Evolutionary conservation across 768 basidiomycete species (phyloP), one percentile per base, ranked within the genome.

Genomic region (Grammothele lineata): DNA sequence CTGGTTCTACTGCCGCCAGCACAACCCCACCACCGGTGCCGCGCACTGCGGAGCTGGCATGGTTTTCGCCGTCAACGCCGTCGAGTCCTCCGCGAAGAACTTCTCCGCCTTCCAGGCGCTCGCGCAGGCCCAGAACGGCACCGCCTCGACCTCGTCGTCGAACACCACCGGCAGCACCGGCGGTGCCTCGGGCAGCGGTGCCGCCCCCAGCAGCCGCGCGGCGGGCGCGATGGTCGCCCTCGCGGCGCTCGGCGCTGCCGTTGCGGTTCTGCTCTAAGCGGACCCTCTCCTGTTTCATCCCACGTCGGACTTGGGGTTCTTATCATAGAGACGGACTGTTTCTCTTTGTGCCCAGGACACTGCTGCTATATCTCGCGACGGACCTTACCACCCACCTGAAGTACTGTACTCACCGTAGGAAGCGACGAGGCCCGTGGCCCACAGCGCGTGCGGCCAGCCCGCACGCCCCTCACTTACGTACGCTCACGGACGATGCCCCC

Each of bases 61-160:
- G 69, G 64, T 66, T 43, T 65, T 68, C 58, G 75, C 81, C 47
- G 69, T 83, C 59, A 85, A 85, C 70, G 63, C 77, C 37, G 74
- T 73, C 45, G 73, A 81, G 48, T 58, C 50, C 47, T 74, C 73
- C 5, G 53, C 62, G 10, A 73, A 73, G 54, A 78, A 71, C 66
- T 81, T 79, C 63, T 57, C 66, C 34, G 80, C 80, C 2, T 83
- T 80, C 74, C 68, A 78, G 65, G 62, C 64, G 35, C 69, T 81
- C 38, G 81, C 83, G 17, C 67, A 70, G 64, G 59, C 70, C 43
- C 62, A 79, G 49, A 81, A 82, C 57, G 78, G 78, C 43, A 48
- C 78, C 5, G 58, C 48, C 45, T 50, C 68, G 23, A 50, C 55
- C 33, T 57, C 70, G 5, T 64, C 60, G 25, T 48, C 54, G 4